These are phyloP conservation scores for Mrakiaceae sp. DNA, from an alignment of 1,284 basidiomycete genomes.

Conservation along the genomic window DNA sequence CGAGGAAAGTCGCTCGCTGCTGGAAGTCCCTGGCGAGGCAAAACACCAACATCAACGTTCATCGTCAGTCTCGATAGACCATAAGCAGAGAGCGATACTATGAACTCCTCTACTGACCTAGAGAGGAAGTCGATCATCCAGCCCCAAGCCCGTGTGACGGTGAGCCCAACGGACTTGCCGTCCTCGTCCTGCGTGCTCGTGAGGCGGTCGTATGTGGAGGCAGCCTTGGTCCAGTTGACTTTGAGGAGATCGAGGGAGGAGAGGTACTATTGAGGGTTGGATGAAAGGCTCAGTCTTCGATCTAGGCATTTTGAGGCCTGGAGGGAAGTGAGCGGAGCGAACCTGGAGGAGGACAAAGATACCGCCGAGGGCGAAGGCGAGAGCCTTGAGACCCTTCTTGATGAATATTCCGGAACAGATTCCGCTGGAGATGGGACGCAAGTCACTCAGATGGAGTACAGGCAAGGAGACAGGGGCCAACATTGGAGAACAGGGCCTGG, in stretches of 20 bases:
- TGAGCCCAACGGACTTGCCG: slow-evolving; percentile 49
- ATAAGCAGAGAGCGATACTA: not conserved
- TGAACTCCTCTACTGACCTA: not conserved
- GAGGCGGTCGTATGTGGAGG: slow-evolving; percentile 51
- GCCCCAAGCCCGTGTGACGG: slow-evolving; percentile 51
- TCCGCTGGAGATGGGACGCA: slow-evolving; percentile 34
- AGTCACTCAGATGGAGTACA: too few species aligned
- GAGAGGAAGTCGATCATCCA: slow-evolving; percentile 76
- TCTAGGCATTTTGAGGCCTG: not conserved
- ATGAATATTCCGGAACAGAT: slow-evolving; percentile 85
- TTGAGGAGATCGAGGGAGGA: slow-evolving; percentile 55
- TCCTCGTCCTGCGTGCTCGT: slow-evolving; percentile 53
- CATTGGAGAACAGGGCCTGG: too few species aligned
- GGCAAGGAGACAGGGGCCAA: too few species aligned
- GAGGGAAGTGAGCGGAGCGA: slow-evolving; percentile 22
- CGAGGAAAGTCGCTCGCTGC: slow-evolving; percentile 42
- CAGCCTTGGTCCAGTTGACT: slow-evolving; percentile 63
- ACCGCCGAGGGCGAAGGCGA: slow-evolving; percentile 75
- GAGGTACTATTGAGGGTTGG: slow-evolving; percentile 50
- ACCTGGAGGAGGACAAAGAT: slow-evolving; percentile 80
- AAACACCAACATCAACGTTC: not conserved
- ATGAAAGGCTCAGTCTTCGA: not conserved
- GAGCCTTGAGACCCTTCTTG: slow-evolving; percentile 76
- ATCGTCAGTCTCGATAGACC: not conserved
- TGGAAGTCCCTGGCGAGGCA: slow-evolving; percentile 12